Evolutionary conservation across 208 protist genomes (phyloP).

Genomic region (Trypanosoma avium): DNA sequence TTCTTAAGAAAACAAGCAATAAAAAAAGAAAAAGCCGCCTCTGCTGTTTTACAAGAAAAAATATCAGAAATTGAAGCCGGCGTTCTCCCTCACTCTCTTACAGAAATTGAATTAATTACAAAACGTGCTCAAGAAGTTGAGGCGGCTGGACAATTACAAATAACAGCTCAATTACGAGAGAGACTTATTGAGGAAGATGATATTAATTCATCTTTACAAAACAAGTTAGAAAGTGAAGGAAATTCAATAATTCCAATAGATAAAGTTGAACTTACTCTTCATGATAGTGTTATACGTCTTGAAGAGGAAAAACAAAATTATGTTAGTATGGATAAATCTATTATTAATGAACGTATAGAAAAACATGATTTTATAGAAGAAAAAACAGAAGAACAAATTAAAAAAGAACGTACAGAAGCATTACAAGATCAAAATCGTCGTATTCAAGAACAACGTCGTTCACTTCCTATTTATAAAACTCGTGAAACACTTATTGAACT

Average conservation of each 20-base stretch:
- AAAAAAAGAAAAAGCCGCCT: slow-evolving; percentile 63
- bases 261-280: slow-evolving; percentile 10
- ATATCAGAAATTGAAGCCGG: slow-evolving; percentile 79
- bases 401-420: slow-evolving; percentile 45
- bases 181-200: slow-evolving; percentile 40
- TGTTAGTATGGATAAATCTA: slow-evolving; percentile 52
- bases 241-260: not conserved
- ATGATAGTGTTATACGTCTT: not conserved
- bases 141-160: slow-evolving; percentile 55
- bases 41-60: slow-evolving; percentile 66
- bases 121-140: slow-evolving; percentile 67
- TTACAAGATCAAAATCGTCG: slow-evolving; percentile 34
- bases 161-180: slow-evolving; percentile 51
- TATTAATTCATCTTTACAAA: slow-evolving; percentile 3
- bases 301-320: slow-evolving; percentile 31
- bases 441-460: slow-evolving; percentile 57
- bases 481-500: slow-evolving; percentile 87
- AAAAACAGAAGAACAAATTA: slow-evolving; percentile 58
- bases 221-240: not conserved
- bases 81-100: slow-evolving; percentile 50
- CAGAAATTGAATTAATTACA: slow-evolving; percentile 70
- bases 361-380: slow-evolving; percentile 69
- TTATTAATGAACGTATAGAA: slow-evolving; percentile 60
- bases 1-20: slow-evolving; percentile 64
- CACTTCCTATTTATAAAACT: slow-evolving; percentile 95